A percentile compares a stretch with the other conserved stretches of the same genome.
phyloP scores from a whole-genome alignment of 192 early-diverging fungal genomes.

The Umbelopsis vinacea region DNA sequence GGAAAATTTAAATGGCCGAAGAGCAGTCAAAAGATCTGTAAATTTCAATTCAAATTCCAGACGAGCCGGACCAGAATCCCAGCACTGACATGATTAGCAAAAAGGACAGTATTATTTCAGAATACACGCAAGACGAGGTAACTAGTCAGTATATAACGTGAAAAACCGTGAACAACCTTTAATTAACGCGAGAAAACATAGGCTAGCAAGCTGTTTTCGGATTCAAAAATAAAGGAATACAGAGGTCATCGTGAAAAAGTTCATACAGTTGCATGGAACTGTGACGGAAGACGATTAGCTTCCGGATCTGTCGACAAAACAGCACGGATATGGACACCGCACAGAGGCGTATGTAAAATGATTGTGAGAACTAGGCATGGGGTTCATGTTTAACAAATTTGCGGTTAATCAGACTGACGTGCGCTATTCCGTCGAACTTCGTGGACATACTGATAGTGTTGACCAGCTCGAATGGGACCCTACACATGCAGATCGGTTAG shows the following conservation, averaged over 20 bases:
- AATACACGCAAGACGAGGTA: constrained; percentile 17
- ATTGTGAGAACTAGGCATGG: constrained; percentile 7
- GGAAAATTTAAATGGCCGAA: neutral
- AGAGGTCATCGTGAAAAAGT: constrained; percentile 61
- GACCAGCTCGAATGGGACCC: constrained; percentile 85
- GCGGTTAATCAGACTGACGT: constrained; percentile 52
- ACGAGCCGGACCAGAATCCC: neutral
- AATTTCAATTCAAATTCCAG: neutral
- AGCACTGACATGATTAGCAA: constrained; percentile 3
- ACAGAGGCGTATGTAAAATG: constrained; percentile 52
- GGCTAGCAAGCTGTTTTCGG: constrained; percentile 47
- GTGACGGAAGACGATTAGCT: constrained; percentile 66
- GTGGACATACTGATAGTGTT: constrained; percentile 78
- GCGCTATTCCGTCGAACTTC: constrained; percentile 63
- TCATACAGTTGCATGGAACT: constrained; percentile 78
- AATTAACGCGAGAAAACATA: constrained; percentile 21
- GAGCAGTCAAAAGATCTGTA: neutral
- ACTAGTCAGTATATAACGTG: neutral
- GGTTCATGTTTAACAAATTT: neutral
- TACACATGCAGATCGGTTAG: constrained; percentile 67
- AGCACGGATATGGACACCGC: constrained; percentile 69
- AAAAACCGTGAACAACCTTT: neutral
- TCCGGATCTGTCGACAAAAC: constrained; percentile 79
- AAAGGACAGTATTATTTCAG: neutral
- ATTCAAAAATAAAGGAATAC: constrained; percentile 53